Conservation (phyloP, 345 rosid species). For the Clausena lansium region DNA sequence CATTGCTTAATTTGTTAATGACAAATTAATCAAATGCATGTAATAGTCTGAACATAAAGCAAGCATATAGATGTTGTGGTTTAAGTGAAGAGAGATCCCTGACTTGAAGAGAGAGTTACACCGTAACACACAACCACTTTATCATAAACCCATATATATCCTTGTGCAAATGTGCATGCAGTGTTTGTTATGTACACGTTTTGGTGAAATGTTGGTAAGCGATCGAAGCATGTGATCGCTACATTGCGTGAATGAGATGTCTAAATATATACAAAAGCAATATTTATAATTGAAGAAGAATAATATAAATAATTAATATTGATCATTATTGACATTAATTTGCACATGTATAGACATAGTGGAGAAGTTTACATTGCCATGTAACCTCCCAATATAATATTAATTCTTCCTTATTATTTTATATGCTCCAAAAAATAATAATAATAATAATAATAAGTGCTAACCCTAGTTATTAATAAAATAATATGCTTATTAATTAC, state of each 20-base stretch:
- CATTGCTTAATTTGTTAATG: neutral
- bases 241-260: slow-evolving; percentile 36
- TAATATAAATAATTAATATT: neutral
- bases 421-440: neutral
- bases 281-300: neutral
- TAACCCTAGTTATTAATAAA: neutral
- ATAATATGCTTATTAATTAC: neutral
- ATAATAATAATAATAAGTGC: too few species aligned
- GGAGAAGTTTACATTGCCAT: slow-evolving; percentile 21
- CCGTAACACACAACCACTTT: neutral
- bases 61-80: neutral
- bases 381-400: slow-evolving; percentile 6
- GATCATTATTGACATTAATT: slow-evolving; percentile 14
- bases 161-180: neutral
- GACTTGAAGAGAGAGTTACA: slow-evolving; percentile 12
- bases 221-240: slow-evolving; percentile 33
- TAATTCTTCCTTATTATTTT: slow-evolving; percentile 7
- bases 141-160: neutral
- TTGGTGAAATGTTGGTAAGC: slow-evolving; percentile 29
- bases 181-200: slow-evolving; percentile 47
- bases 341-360: slow-evolving; percentile 23
- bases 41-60: neutral
- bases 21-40: neutral
- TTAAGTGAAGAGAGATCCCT: neutral
- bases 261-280: neutral